Base-by-base conservation (phyloP, 1,139 yeast species). In the Yamadazyma dushanensis region DNA sequence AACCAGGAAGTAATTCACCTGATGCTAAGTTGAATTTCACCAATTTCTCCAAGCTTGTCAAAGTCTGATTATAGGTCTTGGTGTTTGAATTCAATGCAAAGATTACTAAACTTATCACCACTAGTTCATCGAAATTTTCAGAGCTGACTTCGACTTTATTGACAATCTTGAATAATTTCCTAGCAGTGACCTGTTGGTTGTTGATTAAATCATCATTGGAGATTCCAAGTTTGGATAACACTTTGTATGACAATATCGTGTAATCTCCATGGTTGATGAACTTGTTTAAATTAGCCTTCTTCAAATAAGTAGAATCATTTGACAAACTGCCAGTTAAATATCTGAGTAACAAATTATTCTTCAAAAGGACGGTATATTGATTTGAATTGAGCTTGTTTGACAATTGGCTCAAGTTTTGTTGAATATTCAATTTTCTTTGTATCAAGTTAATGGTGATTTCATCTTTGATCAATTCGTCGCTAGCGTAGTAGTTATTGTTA, bases 51-150 rank as follows among this genome's bases (percentile, higher is more conserved):
- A 81, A 59, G 8, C 70, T 49, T 7, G 56, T 40, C 8, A 69
- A 54, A 1, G 82, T 72, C 39, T 74, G 77, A 43, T 71, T 74
- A 35, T 56, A 63, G 18, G 70, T 73, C 5, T 58, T 61, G 7
- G 56, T 41, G 32, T 59, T 51, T 3, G 66, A 50, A 46, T 72
- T 70, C 9, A 75, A 42, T 45, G 73, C 78, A 8, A 76, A 69
- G 25, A 81, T 61, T 20, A 73, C 49, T 36, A 78, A 55, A 1
- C 63, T 56, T 5, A 71, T 54, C 10, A 70, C 61, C 2, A 68
- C 34, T 10, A 60, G 53, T 19, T 57, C 49, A 16, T 35, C n/a
- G 34, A 47, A 43, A 15, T 40, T 46, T 3, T 35, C 38, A 3
- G 23, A 21, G 3, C 37, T 35, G 13, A 33, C 35, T 21, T 14